phyloP scores from a whole-genome alignment of 352 stramenopile species.

The Thraustochytrium sp. region DNA sequence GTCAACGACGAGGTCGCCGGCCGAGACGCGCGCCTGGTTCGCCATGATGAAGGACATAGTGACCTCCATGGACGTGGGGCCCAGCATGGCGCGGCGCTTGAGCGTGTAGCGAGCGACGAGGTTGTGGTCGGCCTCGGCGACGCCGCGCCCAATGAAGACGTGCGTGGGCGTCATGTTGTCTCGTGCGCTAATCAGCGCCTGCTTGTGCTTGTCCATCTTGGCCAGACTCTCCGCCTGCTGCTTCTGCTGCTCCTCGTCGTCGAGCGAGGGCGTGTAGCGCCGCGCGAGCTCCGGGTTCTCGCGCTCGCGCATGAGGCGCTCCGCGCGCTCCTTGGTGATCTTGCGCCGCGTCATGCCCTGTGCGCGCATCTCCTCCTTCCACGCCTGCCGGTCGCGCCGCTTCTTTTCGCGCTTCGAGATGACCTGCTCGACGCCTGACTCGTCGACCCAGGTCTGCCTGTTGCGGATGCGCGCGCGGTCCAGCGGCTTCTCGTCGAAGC shows the following conservation, averaged over 20 bases:
- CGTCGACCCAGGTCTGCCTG: not conserved
- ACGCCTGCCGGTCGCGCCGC: not conserved
- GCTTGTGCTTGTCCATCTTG: not conserved
- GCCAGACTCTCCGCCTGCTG: not conserved
- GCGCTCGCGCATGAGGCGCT: not conserved
- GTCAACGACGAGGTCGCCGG: slow-evolving; percentile 72
- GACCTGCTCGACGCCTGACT: not conserved
- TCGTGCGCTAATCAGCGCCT: not conserved
- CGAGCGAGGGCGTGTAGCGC: not conserved
- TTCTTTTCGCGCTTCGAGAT: slow-evolving; percentile 16
- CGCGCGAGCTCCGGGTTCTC: not conserved
- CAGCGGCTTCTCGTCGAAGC: not conserved
- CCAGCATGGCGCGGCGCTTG: slow-evolving; percentile 71
- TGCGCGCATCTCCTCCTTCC: slow-evolving; percentile 14
- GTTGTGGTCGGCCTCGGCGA: not conserved
- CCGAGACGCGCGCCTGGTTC: slow-evolving; percentile 58
- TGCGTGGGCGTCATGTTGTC: not conserved
- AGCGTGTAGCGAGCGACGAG: slow-evolving; percentile 19
- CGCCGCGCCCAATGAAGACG: not conserved
- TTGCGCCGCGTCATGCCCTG: slow-evolving; percentile 10
- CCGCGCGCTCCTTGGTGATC: not conserved
- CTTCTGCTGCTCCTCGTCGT: not conserved
- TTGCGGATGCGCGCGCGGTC: not conserved
- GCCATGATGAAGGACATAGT: slow-evolving; percentile 94
- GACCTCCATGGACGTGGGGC: slow-evolving; percentile 93